A percentile compares a stretch with the other conserved stretches of the same genome.
These are phyloP conservation scores for Pholiota conissans DNA, from an alignment of 768 basidiomycete species.

Conservation along the genomic window DNA sequence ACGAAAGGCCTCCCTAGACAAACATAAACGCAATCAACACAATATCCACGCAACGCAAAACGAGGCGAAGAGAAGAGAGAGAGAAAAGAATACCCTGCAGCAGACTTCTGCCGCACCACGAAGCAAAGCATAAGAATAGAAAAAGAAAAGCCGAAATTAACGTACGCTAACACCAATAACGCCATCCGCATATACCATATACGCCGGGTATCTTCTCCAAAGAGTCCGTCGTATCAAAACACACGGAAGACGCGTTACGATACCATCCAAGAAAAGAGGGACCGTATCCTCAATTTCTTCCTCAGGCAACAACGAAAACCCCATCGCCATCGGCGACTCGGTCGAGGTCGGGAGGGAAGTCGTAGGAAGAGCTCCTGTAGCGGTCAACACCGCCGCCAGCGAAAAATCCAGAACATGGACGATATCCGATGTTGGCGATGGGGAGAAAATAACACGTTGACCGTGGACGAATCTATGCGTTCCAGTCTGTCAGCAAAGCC, in stretches of 20 bases:
- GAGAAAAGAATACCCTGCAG: too few species aligned
- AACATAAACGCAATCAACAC: too few species aligned
- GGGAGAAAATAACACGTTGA: not conserved
- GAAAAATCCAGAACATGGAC: not conserved
- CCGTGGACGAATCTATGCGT: not conserved
- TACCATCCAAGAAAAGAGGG: not conserved
- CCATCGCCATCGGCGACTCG: too few species aligned
- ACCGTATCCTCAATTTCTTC: not conserved
- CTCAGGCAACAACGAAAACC: not conserved
- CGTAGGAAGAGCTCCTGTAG: too few species aligned
- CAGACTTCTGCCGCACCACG: too few species aligned
- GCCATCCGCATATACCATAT: conserved; percentile 1
- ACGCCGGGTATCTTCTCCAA: not conserved
- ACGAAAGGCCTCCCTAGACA: too few species aligned
- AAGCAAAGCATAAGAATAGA: too few species aligned
- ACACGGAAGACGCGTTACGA: not conserved
- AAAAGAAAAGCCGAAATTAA: not conserved
- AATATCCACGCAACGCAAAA: too few species aligned
- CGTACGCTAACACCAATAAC: not conserved
- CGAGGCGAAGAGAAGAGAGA: too few species aligned
- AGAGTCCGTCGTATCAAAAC: not conserved
- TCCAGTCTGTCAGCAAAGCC: too few species aligned
- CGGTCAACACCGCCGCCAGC: not conserved
- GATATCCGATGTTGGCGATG: not conserved
- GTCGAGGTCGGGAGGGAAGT: too few species aligned